Percentiles rank a stretch among this genome's conserved stretches.
Evolutionary conservation across 805 yeast species (phyloP).

Genomic region (Hanseniaspora meyeri): DNA sequence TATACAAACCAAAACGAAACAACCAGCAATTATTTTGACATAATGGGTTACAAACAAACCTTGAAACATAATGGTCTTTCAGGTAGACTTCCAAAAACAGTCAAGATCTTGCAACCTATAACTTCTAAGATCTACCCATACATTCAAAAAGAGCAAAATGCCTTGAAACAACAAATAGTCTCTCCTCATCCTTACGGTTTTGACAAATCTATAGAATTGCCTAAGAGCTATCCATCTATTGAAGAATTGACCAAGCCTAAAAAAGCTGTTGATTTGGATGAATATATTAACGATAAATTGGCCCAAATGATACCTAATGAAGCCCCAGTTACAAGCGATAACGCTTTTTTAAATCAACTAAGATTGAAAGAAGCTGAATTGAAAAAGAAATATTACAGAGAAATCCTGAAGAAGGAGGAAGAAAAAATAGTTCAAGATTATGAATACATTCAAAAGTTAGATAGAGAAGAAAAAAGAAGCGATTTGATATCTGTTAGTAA

Average conservation of each 20-base stretch:
- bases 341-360: neutral
- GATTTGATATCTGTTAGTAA: conserved; percentile 18
- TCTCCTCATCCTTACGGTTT: conserved; percentile 19
- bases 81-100: conserved; percentile 69
- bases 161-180: conserved; percentile 15
- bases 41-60: conserved; percentile 36
- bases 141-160: conserved; percentile 12
- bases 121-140: conserved; percentile 34
- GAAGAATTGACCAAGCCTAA: conserved; percentile 21
- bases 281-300: conserved; percentile 44
- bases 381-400: conserved; percentile 59
- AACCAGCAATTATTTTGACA: neutral
- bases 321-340: conserved; percentile 14
- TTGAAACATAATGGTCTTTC: conserved; percentile 47
- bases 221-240: conserved; percentile 37
- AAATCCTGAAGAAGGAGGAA: conserved; percentile 47
- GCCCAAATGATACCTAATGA: conserved; percentile 32
- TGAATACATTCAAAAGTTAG: conserved; percentile 25
- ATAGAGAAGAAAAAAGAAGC: conserved; percentile 26
- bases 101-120: conserved; percentile 64
- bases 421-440: conserved; percentile 23
- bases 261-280: conserved; percentile 36
- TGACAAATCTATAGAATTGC: conserved; percentile 28
- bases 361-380: conserved; percentile 29
- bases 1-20: neutral